Evolutionary conservation across 768 basidiomycete species (phyloP), one percentile per base, ranked within the genome.

Genomic region (Lactifluus hygrophoroides): DNA sequence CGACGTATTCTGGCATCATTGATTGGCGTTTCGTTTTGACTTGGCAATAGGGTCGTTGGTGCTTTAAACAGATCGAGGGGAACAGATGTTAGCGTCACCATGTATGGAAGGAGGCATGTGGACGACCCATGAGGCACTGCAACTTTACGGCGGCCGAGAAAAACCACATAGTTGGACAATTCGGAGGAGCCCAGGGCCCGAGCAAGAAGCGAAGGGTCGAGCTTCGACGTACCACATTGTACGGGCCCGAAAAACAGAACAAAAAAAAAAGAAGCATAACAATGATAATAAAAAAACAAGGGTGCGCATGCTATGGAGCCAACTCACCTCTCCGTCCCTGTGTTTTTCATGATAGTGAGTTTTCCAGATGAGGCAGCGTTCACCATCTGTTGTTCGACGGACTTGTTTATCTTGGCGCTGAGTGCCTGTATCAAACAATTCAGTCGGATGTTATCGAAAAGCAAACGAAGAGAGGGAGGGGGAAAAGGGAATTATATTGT

Each of bases 371-470:
- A 92, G 3, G 94, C 94, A 7, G 92, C 92, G 49, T 83, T 75
- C 13, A 91, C 88, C 84, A 94, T 91, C 72, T 94, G 93, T 54
- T 80, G 78, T 70, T 97, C 94, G 66, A 97, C 94, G 21, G 88
- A 90, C 70, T 83, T 85, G 70, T 89, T 92, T 69, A 96, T 94
- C 74, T 93, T 94, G 51, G 91, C 87, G 58, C 87, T 87, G 63
- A 96, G 77, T 67, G 82, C 76, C 93, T 95, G 68, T 17, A 54
- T 94, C 67, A 16, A 54, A 44, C 17, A 8, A 28, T 49, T 54
- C 46, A 59, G 58, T 43, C 17, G 43, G 38, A 44, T 38, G 34
- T 35, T n/a, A n/a, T 27, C 32, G n/a, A 25, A 17, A 51, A 34
- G n/a, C n/a, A n/a, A n/a, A 45, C 5, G 38, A 25, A n/a, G 49